Evolutionary conservation across 345 rosid genomes (phyloP), one percentile per base, ranked within the genome.

Genomic region (Melastoma malabathricum): DNA sequence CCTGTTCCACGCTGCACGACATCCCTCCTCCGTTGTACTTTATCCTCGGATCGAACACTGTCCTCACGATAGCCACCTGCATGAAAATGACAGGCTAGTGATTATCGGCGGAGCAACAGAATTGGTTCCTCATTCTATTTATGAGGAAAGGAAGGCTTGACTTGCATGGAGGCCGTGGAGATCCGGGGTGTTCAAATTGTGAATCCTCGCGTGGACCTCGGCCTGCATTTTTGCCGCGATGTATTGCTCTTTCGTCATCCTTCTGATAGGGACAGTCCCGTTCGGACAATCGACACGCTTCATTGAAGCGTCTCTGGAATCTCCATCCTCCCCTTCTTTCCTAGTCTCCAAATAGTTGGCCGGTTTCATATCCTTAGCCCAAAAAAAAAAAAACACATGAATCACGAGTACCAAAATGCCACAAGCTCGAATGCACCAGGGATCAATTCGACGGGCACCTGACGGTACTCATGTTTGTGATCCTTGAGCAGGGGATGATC

Each of bases 231-330:
- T 68, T 23, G 47, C 39, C 15, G 64, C 44, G 12, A 57, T 43
- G 2, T 70, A 56, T 29, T 74, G 71, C 8, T 56, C 68, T 61
- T 64, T 64, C 0, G 68, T 62, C 3, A 46, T 56, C 47, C 56
- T 59, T 39, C 56, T 61, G 5, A 74, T 70, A 12, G 75, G 75
- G 41, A 70, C 64, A 1, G 71, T 70, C 49, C 66, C 68, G 2
- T 6, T 18, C 27, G 73, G 75, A 54, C 75, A 70, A 23, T 61
- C 70, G 19, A 58, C 15, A 13, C 53, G 63, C 46, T 52, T 57
- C n/a, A 31, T 7, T 39, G 58, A 27, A 0, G 46, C 50, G 10
- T 46, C 15, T 23, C 10, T 22, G 1, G 9, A 0, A 27, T 43
- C 18, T 0, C 10, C 15, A 1, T 18, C 46, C 1, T 44, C 20